phyloP scores from a whole-genome alignment of 2,329 filamentous ascomycete species.

The Alternaria triticina region DNA sequence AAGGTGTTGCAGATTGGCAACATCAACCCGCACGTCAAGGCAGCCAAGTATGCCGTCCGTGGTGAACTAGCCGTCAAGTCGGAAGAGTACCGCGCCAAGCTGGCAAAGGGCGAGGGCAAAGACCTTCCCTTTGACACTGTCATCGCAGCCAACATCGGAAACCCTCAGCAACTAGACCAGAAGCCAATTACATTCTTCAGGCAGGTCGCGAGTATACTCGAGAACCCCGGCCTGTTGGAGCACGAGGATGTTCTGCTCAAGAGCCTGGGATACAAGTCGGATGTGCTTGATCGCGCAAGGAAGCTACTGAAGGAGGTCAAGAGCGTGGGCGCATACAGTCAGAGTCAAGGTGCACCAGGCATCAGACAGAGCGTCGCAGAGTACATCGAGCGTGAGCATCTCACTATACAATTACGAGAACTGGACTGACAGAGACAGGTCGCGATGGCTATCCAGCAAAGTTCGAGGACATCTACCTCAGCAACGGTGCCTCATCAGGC shows the following conservation, averaged over 20 bases:
- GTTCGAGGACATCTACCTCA: conserved; percentile 84
- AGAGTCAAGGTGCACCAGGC: conserved; percentile 84
- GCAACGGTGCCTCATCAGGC: conserved; percentile 87
- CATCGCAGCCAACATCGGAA: conserved; percentile 98
- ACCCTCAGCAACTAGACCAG: conserved; percentile 98
- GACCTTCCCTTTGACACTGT: conserved; percentile 84
- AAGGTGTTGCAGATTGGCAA: conserved; percentile 74
- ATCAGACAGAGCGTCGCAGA: conserved; percentile 90
- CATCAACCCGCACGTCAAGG: conserved; percentile 88
- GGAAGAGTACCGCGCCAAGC: conserved; percentile 82
- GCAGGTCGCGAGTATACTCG: conserved; percentile 89
- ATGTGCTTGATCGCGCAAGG: conserved; percentile 84
- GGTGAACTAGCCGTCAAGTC: conserved; percentile 94
- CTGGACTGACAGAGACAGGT: conserved; percentile 53
- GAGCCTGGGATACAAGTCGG: conserved; percentile 82
- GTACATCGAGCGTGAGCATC: conserved; percentile 79
- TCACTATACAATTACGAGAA: too few species aligned
- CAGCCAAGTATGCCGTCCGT: conserved; percentile 93
- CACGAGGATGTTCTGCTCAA: conserved; percentile 80
- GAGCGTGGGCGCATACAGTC: conserved; percentile 95
- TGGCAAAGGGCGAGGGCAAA: conserved; percentile 66
- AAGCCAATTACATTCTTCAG: conserved; percentile 99
- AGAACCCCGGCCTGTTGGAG: conserved; percentile 85
- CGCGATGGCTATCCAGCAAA: conserved; percentile 89
- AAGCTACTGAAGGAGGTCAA: conserved; percentile 81